Evolutionary conservation across 352 stramenopile genomes (phyloP).

Genomic region (Phytophthora kernoviae): DNA sequence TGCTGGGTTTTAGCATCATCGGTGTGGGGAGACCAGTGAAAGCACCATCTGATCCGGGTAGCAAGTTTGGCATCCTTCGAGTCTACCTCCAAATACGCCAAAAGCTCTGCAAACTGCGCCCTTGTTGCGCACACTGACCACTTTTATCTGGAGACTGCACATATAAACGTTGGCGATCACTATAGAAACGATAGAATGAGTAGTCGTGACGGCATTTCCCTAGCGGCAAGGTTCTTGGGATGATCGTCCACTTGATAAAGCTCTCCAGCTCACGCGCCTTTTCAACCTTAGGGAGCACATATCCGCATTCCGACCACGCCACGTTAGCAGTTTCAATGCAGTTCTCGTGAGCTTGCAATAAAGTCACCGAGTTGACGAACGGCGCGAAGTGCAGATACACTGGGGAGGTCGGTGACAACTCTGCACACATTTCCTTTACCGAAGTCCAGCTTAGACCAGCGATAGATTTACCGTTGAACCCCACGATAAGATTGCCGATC

Average conservation of each 20-base stretch:
- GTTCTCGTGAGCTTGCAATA: constrained; percentile 57
- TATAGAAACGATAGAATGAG: constrained; percentile 69
- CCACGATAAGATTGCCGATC: constrained; percentile 64
- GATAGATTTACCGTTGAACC: constrained; percentile 62
- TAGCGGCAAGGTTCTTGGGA: constrained; percentile 64
- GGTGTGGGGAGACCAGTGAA: constrained; percentile 45
- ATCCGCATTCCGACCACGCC: constrained; percentile 66
- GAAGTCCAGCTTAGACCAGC: constrained; percentile 50
- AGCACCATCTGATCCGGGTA: constrained; percentile 39
- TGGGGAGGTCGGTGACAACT: constrained; percentile 32
- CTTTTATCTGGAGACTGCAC: constrained; percentile 49
- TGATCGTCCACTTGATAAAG: constrained; percentile 61
- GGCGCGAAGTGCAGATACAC: constrained; percentile 60
- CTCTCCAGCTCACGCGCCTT: constrained; percentile 57
- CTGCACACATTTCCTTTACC: constrained; percentile 42
- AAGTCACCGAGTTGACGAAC: constrained; percentile 22
- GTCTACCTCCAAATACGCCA: constrained; percentile 63
- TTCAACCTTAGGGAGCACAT: constrained; percentile 51
- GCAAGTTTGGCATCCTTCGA: constrained; percentile 38
- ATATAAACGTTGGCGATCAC: constrained; percentile 61
- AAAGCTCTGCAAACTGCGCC: constrained; percentile 38
- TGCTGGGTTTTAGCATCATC: constrained; percentile 20
- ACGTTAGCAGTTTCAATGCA: constrained; percentile 68
- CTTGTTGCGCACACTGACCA: constrained; percentile 47
- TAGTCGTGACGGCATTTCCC: constrained; percentile 60